Percentiles rank a stretch among this genome's conserved stretches.
These are phyloP conservation scores for Cryptosporidium sp. DNA, from an alignment of 169 alveolate species.

Conservation along the genomic window DNA sequence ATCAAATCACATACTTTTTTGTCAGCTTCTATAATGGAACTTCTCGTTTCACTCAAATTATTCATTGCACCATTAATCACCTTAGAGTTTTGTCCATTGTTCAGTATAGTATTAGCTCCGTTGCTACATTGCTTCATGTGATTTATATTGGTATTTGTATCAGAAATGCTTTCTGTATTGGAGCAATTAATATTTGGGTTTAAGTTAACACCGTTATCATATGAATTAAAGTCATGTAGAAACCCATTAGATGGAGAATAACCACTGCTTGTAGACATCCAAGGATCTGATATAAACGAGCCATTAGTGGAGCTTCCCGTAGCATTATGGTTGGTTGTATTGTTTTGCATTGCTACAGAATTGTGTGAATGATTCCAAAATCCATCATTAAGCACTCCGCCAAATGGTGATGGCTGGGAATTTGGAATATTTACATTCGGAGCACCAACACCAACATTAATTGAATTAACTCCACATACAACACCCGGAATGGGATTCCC, in stretches of 20 bases:
- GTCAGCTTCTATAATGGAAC: not conserved
- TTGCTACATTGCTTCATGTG: slow-evolving; percentile 14
- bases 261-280: slow-evolving; percentile 71
- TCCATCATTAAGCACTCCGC: slow-evolving; percentile 41
- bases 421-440: slow-evolving; percentile 1
- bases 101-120: not conserved
- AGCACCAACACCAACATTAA: slow-evolving; percentile 30
- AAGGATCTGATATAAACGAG: slow-evolving; percentile 72
- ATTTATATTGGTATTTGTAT: slow-evolving; percentile 17
- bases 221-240: slow-evolving; percentile 52
- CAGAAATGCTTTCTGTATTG: not conserved
- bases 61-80: not conserved
- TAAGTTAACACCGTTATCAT: slow-evolving; percentile 30
- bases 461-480: slow-evolving; percentile 7
- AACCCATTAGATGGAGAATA: slow-evolving; percentile 71
- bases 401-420: slow-evolving; percentile 57
- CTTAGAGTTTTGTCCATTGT: slow-evolving; percentile 14
- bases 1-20: slow-evolving; percentile 28
- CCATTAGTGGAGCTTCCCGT: slow-evolving; percentile 67
- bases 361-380: slow-evolving; percentile 64
- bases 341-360: slow-evolving; percentile 21
- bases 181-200: slow-evolving; percentile 18
- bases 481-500: slow-evolving; percentile 55
- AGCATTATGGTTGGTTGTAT: slow-evolving; percentile 12
- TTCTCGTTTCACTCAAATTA: slow-evolving; percentile 9